Conservation (phyloP, 2,329 filamentous ascomycete genomes). For the Cladosporium sp. region DNA sequence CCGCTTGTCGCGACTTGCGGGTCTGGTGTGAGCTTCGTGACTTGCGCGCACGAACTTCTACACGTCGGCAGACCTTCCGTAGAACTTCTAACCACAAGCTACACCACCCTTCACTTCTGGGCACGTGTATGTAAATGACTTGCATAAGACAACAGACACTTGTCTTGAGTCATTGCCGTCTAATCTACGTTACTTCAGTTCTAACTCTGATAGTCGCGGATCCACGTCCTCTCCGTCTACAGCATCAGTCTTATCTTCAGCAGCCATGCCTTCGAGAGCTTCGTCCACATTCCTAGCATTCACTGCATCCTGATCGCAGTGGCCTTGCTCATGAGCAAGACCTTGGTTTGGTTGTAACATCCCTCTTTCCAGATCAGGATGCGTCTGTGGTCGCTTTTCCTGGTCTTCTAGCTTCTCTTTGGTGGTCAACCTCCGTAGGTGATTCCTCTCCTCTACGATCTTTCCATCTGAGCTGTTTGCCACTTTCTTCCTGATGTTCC, state of each 20-base stretch:
- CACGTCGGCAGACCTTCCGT: no score
- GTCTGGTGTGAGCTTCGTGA: not conserved
- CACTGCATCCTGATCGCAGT: conserved; percentile 22
- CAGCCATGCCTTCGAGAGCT: conserved; percentile 25
- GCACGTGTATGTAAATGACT: no score
- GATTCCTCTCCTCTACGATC: conserved; percentile 21
- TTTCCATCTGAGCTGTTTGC: conserved; percentile 37
- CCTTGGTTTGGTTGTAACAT: not conserved
- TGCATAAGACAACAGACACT: no score
- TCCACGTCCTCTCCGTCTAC: conserved; percentile 24
- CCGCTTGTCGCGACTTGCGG: not conserved
- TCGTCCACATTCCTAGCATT: conserved; percentile 26
- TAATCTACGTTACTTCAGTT: no score
- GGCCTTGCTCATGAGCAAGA: conserved; percentile 20
- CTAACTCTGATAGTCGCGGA: no score
- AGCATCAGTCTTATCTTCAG: conserved; percentile 19
- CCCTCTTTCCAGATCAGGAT: conserved; percentile 31
- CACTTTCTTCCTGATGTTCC: conserved; percentile 44
- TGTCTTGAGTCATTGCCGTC: no score
- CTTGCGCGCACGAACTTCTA: not conserved
- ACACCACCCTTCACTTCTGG: no score
- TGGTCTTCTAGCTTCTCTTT: conserved; percentile 20
- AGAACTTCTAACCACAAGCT: no score
- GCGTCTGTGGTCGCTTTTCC: conserved; percentile 22
- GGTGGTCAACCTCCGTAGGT: conserved; percentile 16